phyloP scores from a whole-genome alignment of 306 rosid species.

The Citrullus colocynthis region DNA sequence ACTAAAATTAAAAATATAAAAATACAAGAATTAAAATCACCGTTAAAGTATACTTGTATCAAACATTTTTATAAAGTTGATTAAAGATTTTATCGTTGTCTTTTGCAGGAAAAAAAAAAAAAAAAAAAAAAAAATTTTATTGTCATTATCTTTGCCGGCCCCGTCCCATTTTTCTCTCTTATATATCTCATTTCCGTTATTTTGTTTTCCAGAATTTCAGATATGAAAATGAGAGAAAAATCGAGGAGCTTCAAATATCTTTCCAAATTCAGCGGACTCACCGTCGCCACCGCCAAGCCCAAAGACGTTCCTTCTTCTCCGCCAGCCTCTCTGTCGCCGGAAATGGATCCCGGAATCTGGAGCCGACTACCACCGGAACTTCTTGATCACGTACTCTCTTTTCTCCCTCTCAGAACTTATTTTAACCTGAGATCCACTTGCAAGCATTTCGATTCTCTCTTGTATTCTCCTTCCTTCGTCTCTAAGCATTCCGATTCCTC shows the following conservation, averaged over 20 bases:
- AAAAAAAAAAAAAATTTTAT: too few species aligned
- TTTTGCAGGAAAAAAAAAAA: too few species aligned
- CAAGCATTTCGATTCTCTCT: conserved; percentile 51
- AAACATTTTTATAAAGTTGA: too few species aligned
- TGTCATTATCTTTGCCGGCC: too few species aligned
- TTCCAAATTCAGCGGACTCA: background rate
- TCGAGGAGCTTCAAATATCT: background rate
- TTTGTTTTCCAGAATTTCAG: background rate
- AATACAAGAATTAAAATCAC: too few species aligned
- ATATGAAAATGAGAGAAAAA: background rate
- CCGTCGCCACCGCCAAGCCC: background rate
- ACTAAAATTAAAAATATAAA: too few species aligned
- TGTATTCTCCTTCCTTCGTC: conserved; percentile 56
- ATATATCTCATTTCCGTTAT: too few species aligned
- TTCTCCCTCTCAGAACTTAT: conserved; percentile 54
- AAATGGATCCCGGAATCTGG: conserved; percentile 80
- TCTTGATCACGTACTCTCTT: conserved; percentile 53
- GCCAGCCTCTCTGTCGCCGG: background rate
- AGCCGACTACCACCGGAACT: conserved; percentile 56
- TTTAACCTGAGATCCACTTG: conserved; percentile 69
- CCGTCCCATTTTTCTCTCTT: background rate
- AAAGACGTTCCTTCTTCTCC: background rate
- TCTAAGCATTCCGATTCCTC: conserved; percentile 42
- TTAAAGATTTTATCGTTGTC: too few species aligned
- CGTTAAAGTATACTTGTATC: too few species aligned